Base-by-base conservation (phyloP, 2,329 filamentous ascomycete genomes). In the Pseudogymnoascus sp. region DNA sequence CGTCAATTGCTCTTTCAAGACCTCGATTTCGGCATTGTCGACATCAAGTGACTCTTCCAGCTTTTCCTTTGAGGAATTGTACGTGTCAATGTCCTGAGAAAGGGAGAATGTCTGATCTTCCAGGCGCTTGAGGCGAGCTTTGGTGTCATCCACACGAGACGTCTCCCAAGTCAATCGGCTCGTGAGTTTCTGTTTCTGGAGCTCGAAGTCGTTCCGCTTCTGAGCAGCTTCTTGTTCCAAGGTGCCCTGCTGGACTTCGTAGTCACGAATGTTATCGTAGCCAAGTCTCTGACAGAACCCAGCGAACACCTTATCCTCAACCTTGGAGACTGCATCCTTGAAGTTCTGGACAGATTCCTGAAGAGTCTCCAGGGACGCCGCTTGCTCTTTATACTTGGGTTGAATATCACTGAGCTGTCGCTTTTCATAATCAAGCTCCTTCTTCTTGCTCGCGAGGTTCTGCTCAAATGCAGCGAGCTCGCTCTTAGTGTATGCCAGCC, bases 201-300 rank as follows among this genome's bases (percentile, higher is more conserved):
- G 86, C 63, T 88, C 89, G 70, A 96, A 97, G 68, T 92, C 87
- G 62, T 90, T 86, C 66, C 91, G 91, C 78, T 92, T 92, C 75
- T 94, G 87, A 0, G 88, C 87, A 50, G 90, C 90, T 73, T 97
- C 91, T 73, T 96, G 91, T 75, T 97, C 92, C 59, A 96, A 79
- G 44, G 89, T 92, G 59, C 94, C 93, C 76, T 97, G 94, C 68
- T 95, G 92, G 25, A 89, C 89, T 73, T 97, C 92, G 71, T 97
- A 99, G 64, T 91, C 90, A 64, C 93, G 90, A 67, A 99, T 95
- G 70, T 95, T 88, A 64, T 84, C 82, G 73, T 96, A 97, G 0
- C 92, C 91, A 18, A 97, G 84, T 63, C 90, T 85, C 69, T 86
- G 84, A 77, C 94, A 99, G 77, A 99, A 99, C 42, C 81, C 81